Percentiles rank a stretch among this genome's conserved stretches.
phyloP scores from a whole-genome alignment of 768 basidiomycete genomes.

The Trametes villosa region DNA sequence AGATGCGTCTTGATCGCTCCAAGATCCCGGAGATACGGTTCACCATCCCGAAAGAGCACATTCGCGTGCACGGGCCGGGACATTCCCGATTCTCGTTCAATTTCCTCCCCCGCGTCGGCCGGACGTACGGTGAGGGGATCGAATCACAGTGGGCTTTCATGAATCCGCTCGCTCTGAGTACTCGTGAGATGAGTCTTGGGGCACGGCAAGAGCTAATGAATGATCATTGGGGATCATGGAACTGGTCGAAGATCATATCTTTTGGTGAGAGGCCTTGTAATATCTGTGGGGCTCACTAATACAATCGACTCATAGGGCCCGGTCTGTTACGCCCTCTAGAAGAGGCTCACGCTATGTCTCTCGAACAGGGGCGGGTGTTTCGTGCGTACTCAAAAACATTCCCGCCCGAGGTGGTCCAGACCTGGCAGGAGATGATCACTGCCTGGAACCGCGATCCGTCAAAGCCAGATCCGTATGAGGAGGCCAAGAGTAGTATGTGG shows the following conservation, averaged over 20 bases:
- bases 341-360: no score
- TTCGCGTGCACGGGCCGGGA: constrained; percentile 33
- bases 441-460: constrained; percentile 11
- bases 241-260: constrained; percentile 32
- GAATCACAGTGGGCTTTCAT: constrained; percentile 28
- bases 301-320: no score
- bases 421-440: constrained; percentile 14
- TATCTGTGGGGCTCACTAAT: no score
- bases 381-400: background rate
- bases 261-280: constrained; percentile 28
- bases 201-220: constrained; percentile 17
- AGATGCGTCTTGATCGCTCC: background rate
- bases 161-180: constrained; percentile 11
- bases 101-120: constrained; percentile 19
- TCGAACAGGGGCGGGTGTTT: background rate
- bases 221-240: constrained; percentile 35
- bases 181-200: constrained; percentile 25
- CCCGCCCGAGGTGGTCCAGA: background rate
- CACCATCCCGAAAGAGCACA: constrained; percentile 39
- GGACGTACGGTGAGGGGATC: constrained; percentile 32
- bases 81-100: constrained; percentile 38
- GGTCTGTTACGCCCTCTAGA: no score
- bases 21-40: constrained; percentile 11
- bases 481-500: constrained; percentile 12
- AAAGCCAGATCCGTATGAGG: constrained; percentile 25